phyloP scores from a whole-genome alignment of 2,329 filamentous ascomycete genomes.

The Fusarium solani-melongenae region DNA sequence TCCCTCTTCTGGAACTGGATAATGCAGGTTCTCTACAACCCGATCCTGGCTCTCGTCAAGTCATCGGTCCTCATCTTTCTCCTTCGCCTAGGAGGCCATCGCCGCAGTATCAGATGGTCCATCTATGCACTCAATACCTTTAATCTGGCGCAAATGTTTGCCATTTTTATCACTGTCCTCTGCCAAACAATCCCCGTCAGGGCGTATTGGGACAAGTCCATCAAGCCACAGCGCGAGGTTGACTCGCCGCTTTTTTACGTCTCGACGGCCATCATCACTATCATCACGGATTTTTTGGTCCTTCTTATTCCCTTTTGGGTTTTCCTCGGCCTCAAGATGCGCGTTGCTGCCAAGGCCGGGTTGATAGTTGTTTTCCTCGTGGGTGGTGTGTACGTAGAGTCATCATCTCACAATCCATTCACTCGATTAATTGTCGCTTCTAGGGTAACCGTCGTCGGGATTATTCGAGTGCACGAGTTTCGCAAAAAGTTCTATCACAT shows the following conservation, averaged over 20 bases:
- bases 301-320: conserved; percentile 54
- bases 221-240: conserved; percentile 21
- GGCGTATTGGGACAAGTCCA: conserved; percentile 46
- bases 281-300: conserved; percentile 55
- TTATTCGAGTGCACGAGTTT: conserved; percentile 46
- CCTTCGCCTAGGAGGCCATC: conserved; percentile 50
- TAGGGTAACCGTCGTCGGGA: conserved; percentile 48
- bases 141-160: conserved; percentile 43
- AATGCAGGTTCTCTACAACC: conserved; percentile 53
- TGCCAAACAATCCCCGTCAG: conserved; percentile 55
- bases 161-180: conserved; percentile 51
- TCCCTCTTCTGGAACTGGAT: conserved; percentile 38
- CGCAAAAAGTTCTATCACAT: conserved; percentile 29
- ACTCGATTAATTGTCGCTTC: not conserved
- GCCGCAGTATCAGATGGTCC: conserved; percentile 36
- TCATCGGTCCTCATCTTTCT: conserved; percentile 58
- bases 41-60: conserved; percentile 58
- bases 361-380: conserved; percentile 54
- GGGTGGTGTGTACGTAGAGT: conserved; percentile 49
- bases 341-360: conserved; percentile 50
- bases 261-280: conserved; percentile 50
- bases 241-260: conserved; percentile 51
- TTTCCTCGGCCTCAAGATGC: conserved; percentile 54
- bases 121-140: conserved; percentile 50
- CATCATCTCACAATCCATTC: too few relatives aligned